A percentile compares a stretch with the other conserved stretches of the same genome.
These are phyloP conservation scores for Leishmania aethiopica DNA, from an alignment of 208 protist genomes.

Conservation along the genomic window DNA sequence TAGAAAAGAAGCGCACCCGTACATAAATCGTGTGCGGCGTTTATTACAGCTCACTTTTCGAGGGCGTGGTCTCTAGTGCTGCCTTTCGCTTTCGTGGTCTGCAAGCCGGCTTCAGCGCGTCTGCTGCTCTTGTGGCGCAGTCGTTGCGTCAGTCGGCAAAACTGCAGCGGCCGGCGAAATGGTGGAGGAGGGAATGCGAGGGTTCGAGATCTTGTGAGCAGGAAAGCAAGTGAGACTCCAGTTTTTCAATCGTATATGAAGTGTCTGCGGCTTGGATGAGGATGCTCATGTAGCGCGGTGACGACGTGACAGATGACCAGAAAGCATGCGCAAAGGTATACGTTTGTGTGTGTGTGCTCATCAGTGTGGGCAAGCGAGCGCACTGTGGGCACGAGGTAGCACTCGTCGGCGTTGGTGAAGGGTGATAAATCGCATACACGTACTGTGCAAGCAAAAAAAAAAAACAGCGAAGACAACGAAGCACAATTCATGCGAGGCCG, in stretches of 20 bases:
- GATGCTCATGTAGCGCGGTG: neutral
- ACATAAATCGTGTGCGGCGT: neutral
- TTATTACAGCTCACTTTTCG: neutral
- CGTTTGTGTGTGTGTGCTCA: neutral
- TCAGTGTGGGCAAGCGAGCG: neutral
- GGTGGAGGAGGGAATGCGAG: neutral
- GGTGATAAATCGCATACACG: neutral
- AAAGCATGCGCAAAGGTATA: neutral
- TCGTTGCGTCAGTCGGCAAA: neutral
- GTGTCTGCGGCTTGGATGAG: neutral
- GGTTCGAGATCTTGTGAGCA: neutral
- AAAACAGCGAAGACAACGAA: conserved; percentile 1
- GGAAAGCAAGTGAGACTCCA: neutral
- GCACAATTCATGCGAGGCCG: neutral
- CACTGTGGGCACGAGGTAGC: neutral
- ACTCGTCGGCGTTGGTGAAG: neutral
- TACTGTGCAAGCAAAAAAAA: neutral
- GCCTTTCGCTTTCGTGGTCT: neutral
- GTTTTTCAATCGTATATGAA: neutral
- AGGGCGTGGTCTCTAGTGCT: neutral
- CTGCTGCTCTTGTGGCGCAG: neutral
- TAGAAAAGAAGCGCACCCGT: neutral
- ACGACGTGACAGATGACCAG: neutral
- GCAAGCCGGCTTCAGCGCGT: neutral
- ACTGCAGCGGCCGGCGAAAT: neutral